These are phyloP conservation scores for Rhynchosporium secalis DNA, from an alignment of 2,329 filamentous ascomycete species.

Conservation along the genomic window DNA sequence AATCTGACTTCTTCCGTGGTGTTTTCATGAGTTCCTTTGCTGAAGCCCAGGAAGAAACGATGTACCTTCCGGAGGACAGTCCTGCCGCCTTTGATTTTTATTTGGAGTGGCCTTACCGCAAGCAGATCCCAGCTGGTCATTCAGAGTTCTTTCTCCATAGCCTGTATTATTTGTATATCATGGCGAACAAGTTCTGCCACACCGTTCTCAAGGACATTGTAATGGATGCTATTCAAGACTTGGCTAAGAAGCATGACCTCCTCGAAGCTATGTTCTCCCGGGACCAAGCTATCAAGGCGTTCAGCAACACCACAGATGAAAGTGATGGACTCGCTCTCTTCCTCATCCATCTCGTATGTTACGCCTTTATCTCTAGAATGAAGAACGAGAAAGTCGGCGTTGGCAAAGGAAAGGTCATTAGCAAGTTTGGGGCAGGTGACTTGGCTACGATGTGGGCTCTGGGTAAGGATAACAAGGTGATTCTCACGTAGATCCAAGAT, in stretches of 20 bases:
- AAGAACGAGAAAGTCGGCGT: not conserved
- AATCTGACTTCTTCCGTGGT: slow-evolving; percentile 9
- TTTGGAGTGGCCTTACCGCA: not conserved
- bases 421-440: not conserved
- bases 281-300: not conserved
- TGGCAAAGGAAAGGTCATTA: not conserved
- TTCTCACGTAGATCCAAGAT: not conserved
- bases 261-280: not conserved
- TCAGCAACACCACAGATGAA: not conserved
- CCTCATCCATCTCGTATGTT: not conserved
- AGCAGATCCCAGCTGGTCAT: not conserved
- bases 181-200: slow-evolving; percentile 10
- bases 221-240: slow-evolving; percentile 16
- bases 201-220: not conserved
- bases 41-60: not conserved
- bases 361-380: not conserved
- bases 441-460: not conserved
- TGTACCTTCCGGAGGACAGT: slow-evolving; percentile 5
- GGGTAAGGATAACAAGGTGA: not conserved
- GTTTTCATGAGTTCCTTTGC: slow-evolving; percentile 12
- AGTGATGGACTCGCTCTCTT: not conserved
- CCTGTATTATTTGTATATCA: not conserved
- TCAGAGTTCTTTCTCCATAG: slow-evolving; percentile 12
- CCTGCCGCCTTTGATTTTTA: slow-evolving; percentile 2
- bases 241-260: not conserved